Conservation (phyloP, 192 early-diverging fungal species). For the Coemansia interrupta region DNA sequence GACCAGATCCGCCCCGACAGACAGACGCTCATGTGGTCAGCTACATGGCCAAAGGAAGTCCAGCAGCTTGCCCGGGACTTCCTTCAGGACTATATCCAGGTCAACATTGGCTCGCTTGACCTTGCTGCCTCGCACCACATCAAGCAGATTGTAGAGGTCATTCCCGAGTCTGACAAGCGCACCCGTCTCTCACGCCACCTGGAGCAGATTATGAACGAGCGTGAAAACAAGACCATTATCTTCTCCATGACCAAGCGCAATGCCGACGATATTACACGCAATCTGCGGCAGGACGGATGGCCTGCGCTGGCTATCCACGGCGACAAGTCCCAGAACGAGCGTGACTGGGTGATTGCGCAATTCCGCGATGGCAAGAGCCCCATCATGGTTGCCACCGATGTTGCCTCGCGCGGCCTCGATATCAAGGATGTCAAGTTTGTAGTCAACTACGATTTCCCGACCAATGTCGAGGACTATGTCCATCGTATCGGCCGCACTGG, state of each 20-base stretch:
- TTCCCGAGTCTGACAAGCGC: constrained; percentile 82
- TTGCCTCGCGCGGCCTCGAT: constrained; percentile 91
- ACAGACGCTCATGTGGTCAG: constrained; percentile 99
- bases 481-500: constrained; percentile 97
- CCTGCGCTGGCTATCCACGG: constrained; percentile 93
- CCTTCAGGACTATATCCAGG: constrained; percentile 90
- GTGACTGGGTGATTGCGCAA: constrained; percentile 92
- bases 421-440: constrained; percentile 96
- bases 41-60: constrained; percentile 98
- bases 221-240: constrained; percentile 86
- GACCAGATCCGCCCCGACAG: constrained; percentile 95
- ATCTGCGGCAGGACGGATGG: constrained; percentile 86
- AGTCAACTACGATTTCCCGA: constrained; percentile 95
- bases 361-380: constrained; percentile 85
- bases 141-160: constrained; percentile 87
- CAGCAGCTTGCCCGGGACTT: constrained; percentile 89
- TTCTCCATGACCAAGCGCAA: constrained; percentile 95
- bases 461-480: constrained; percentile 84
- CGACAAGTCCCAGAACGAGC: constrained; percentile 92
- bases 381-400: constrained; percentile 98
- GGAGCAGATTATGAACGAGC: constrained; percentile 79
- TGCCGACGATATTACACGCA: constrained; percentile 83
- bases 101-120: constrained; percentile 92
- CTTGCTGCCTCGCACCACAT: constrained; percentile 91
- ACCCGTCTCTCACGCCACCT: constrained; percentile 69